Evolutionary conservation across 305 asterid genomes (phyloP), one percentile per base, ranked within the genome.

Genomic region (Fraxinus platypoda): DNA sequence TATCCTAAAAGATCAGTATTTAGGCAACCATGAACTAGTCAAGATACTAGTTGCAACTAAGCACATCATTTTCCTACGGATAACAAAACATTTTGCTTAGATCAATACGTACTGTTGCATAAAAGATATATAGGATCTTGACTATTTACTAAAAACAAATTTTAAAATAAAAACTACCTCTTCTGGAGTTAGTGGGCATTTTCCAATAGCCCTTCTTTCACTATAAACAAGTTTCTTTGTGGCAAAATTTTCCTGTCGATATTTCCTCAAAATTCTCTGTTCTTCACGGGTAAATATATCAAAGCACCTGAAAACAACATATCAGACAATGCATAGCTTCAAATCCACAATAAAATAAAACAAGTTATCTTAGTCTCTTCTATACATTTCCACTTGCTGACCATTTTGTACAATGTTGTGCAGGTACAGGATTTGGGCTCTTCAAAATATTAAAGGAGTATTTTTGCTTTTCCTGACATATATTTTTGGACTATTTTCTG

Each of bases 161-260:
- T 43, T 43, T 11, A 59, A 85, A 43, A 79, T 82, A 78, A 83
- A 76, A 70, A 70, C 79, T 87, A 93, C 99, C 97, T 95, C 99
- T 88, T 92, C 99, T 8, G 99, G 99, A 84, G 99, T 95, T 70
- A 94, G 84, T 52, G 99, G 99, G 84, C 99, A 95, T 88, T 95
- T 95, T 78, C 99, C 97, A 77, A 95, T 94, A 2, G 97, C 97
- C 87, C 98, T 89, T 87, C 99, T 91, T 89, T 95, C 96, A 57
- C 28, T 85, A 82, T 94, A 94, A 70, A 92, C 89, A 87, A 93
- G 98, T 80, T 86, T 88, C 93, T 81, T 89, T 3, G 59, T 7
- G 6, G 21, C 85, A 95, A 43, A 83, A 94, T 80, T 66, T 89
- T 86, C 83, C 59, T 3, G 19, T 13, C 59, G 19, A 46, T 46